phyloP scores from a whole-genome alignment of 306 rosid genomes.

The Notholithocarpus densiflorus region DNA sequence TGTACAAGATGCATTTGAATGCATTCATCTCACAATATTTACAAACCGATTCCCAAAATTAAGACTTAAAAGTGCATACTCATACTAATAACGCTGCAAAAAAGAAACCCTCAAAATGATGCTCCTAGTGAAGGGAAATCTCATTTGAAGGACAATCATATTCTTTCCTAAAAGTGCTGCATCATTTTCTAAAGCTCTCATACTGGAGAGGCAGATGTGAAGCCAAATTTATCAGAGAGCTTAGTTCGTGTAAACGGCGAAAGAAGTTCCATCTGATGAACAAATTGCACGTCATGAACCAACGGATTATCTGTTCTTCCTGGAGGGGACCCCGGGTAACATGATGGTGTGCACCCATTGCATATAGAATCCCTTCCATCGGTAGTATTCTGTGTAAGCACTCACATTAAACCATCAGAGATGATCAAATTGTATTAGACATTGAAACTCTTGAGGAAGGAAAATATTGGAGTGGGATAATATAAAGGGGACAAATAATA shows the following conservation, averaged over 20 bases:
- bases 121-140: neutral
- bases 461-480: neutral
- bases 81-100: slow-evolving; percentile 9
- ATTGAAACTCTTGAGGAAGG: neutral
- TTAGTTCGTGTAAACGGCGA: slow-evolving; percentile 52
- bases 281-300: slow-evolving; percentile 67
- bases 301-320: slow-evolving; percentile 70
- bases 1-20: slow-evolving; percentile 7
- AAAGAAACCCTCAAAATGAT: slow-evolving; percentile 6
- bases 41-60: slow-evolving; percentile 17
- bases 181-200: slow-evolving; percentile 21
- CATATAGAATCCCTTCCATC: slow-evolving; percentile 49
- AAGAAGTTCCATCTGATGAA: slow-evolving; percentile 67
- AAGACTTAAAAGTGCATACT: neutral
- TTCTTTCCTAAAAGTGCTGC: neutral
- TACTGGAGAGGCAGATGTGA: slow-evolving; percentile 45
- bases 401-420: slow-evolving; percentile 5
- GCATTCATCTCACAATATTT: slow-evolving; percentile 26
- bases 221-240: slow-evolving; percentile 46
- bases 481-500: no score
- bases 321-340: slow-evolving; percentile 77
- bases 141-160: neutral
- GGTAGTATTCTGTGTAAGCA: slow-evolving; percentile 29
- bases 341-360: slow-evolving; percentile 48
- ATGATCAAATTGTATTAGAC: neutral